Conservation (phyloP, 2,329 filamentous ascomycete species). For the Sphaerulina vaccinii region DNA sequence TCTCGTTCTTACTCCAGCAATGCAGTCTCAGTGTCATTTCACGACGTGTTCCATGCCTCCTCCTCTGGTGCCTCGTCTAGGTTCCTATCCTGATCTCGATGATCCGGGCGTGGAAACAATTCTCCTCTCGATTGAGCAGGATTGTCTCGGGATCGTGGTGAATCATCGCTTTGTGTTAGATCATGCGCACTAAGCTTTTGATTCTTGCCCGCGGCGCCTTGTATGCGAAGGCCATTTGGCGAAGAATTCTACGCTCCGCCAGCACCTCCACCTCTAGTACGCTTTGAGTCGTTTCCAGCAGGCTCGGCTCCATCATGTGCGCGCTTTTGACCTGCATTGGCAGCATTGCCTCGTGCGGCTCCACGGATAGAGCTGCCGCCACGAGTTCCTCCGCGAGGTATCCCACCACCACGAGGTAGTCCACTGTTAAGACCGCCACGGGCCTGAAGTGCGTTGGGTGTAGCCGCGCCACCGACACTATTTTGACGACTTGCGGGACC, state of each 20-base stretch:
- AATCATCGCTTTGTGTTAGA: background rate
- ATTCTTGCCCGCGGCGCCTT: background rate
- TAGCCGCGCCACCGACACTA: slow-evolving; percentile 11
- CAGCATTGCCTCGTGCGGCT: slow-evolving; percentile 24
- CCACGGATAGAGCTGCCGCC: slow-evolving; percentile 13
- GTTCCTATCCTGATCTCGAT: background rate
- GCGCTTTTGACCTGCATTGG: slow-evolving; percentile 37
- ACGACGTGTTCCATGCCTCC: slow-evolving; percentile 5
- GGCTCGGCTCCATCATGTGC: slow-evolving; percentile 34
- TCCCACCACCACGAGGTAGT: slow-evolving; percentile 11
- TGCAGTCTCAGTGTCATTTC: background rate
- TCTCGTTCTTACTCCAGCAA: background rate
- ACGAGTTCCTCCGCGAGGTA: slow-evolving; percentile 29
- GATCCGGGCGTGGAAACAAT: too few relatives aligned
- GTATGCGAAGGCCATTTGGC: slow-evolving; percentile 5
- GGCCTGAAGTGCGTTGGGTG: slow-evolving; percentile 12
- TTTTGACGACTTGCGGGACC: slow-evolving; percentile 19
- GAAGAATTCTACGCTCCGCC: slow-evolving; percentile 20
- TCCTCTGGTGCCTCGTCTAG: slow-evolving; percentile 7
- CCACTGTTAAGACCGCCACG: slow-evolving; percentile 14
- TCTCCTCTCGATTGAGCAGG: too few relatives aligned
- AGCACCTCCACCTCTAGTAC: slow-evolving; percentile 28
- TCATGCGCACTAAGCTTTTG: background rate
- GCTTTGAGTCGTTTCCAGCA: slow-evolving; percentile 33
- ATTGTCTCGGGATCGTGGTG: background rate